These are phyloP conservation scores for Microbotryum saponariae DNA, from an alignment of 1,284 basidiomycete species.

Conservation along the genomic window DNA sequence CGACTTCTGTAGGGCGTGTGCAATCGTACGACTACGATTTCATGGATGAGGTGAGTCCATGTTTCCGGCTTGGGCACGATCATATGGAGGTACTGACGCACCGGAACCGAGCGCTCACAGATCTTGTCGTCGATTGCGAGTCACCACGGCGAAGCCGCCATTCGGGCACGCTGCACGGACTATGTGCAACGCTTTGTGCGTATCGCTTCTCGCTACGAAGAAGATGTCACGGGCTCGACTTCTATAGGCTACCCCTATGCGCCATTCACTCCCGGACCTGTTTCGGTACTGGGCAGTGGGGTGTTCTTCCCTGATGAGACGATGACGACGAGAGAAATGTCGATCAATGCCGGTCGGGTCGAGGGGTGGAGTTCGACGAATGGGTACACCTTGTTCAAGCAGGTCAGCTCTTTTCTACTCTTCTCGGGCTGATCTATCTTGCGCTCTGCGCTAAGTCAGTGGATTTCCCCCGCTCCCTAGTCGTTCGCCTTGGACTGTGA, in stretches of 20 bases:
- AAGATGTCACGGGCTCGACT: slow-evolving; percentile 58
- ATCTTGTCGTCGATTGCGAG: slow-evolving; percentile 60
- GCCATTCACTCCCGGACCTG: slow-evolving; percentile 41
- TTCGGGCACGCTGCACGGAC: slow-evolving; percentile 70
- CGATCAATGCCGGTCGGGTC: slow-evolving; percentile 60
- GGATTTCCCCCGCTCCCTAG: slow-evolving; percentile 39
- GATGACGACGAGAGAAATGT: slow-evolving; percentile 54
- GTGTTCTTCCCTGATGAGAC: slow-evolving; percentile 60
- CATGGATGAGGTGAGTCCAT: slow-evolving; percentile 73
- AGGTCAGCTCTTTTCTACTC: slow-evolving; percentile 45
- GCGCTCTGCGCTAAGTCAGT: neutral
- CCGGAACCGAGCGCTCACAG: slow-evolving; percentile 40
- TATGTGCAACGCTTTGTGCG: slow-evolving; percentile 67
- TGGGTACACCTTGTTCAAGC: slow-evolving; percentile 55
- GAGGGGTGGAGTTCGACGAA: slow-evolving; percentile 69
- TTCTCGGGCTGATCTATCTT: neutral
- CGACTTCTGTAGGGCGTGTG: slow-evolving; percentile 13
- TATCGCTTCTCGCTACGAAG: slow-evolving; percentile 69
- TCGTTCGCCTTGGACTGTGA: slow-evolving; percentile 45
- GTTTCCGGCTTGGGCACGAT: neutral
- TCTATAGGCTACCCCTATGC: slow-evolving; percentile 54
- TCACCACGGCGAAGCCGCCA: slow-evolving; percentile 68
- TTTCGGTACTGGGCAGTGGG: slow-evolving; percentile 54
- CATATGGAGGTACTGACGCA: slow-evolving; percentile 11
- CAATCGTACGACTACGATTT: slow-evolving; percentile 71